Evolutionary conservation across 352 stramenopile species (phyloP), one percentile per base, ranked within the genome.

Genomic region (Phytophthora crassamura): DNA sequence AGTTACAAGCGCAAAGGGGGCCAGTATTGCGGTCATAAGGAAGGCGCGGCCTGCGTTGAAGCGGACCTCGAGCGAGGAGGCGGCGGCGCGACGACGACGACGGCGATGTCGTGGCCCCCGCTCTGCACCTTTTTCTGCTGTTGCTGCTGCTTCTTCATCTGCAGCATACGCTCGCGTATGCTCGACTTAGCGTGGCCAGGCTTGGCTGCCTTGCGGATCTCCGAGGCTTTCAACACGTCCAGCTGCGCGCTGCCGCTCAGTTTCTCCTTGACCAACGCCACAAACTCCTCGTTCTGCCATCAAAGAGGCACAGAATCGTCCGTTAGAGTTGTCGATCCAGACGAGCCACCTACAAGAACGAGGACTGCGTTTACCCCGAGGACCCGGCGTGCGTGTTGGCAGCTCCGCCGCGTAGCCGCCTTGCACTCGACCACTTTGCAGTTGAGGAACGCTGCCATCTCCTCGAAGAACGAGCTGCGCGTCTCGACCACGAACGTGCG

Each of bases 351-450:
- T 30, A 4, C 22, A 53, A 14, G 1, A 32, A 32, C 41, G 25
- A 50, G 28, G 8, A n/a, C 11, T 45, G 43, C 28, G 12, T n/a
- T 55, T 74, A 91, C 84, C 58, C 84, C 81, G 49, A 89, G 40
- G 11, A 75, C 58, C 67, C 70, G 72, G 10, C 81, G 72, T 9
- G 76, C 65, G 53, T 78, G 70, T 53, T 89, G 84, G 18, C 88
- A 73, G 35, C 66, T 77, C 50, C 75, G 77, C 7, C 81, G 69
- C 18, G 84, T 80, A 11, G 76, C 74, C 0, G 62, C 69, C 51
- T 90, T 92, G 68, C 84, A 92, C 57, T 90, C 79, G 20, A 92
- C 80, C 16, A 89, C 75, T 56, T 83, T 86, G 58, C 84, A 92
- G 52, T 83, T 85, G 7, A 92, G 64, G 33, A 92, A 81, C 6